Evolutionary conservation across 2,329 filamentous ascomycete species (phyloP), one percentile per base, ranked within the genome.

Genomic region (Penicillium palitans): DNA sequence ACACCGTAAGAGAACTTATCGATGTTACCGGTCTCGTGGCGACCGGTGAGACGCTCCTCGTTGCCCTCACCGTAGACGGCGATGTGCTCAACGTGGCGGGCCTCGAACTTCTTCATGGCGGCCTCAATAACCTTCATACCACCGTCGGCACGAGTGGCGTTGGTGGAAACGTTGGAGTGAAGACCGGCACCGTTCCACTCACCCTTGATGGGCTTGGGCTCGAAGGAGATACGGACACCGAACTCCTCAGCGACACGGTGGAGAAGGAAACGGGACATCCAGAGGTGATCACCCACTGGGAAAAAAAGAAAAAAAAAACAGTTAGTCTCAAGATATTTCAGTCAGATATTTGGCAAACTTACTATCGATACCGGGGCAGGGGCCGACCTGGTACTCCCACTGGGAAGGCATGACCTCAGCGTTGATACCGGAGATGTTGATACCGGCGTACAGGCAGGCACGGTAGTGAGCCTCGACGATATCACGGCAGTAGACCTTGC

Each of bases 371-470:
- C 92, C 93, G 55, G 82, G 78, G 80, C 91, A 96, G 64, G 93
- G 93, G 58, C 93, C 93, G 71, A 97, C 90, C 77, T 97, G 93
- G 87, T 91, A 97, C 79, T 98, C 93, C 93, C 93, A 98, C 80
- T 97, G 93, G 61, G 90, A 92, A 64, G 92, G 90, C 90, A 97
- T 96, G 73, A 99, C 95, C 85, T 99, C 95, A 66, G 95, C 95
- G 79, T 99, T 99, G 82, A 95, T 98, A 73, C 95, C 95, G 27
- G 93, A 96, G 79, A 99, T 98, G 78, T 93, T 88, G 80, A 99
- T 84, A 60, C 90, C 89, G 61, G 93, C 87, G 77, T 91, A 96
- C 78, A 98, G 76, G 84, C 87, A 96, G 66, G 89, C 88, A 81
- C 91, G 91, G 88, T 91, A 93, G 82, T 96, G 91, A 65, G 90